Percentiles rank a stretch among this genome's conserved stretches.
Evolutionary conservation across 2,329 filamentous ascomycete genomes (phyloP).

Genomic region (Diaporthe ilicicola): DNA sequence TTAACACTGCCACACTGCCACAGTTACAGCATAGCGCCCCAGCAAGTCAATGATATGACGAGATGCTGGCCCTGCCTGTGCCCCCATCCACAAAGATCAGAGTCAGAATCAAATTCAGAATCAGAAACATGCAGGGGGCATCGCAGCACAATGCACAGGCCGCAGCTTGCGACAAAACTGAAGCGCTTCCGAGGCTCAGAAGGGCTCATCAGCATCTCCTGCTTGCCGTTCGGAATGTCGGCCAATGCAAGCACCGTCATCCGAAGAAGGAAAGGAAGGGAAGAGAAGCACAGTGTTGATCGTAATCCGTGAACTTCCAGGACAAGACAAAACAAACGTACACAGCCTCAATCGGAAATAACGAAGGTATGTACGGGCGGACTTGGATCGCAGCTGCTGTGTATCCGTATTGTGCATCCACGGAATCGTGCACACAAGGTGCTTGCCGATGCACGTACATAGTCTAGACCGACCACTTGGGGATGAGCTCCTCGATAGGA

Average conservation of each 20-base stretch:
- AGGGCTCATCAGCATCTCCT: constrained; percentile 8
- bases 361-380: not conserved
- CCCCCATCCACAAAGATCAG: not conserved
- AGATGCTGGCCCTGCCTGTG: not conserved
- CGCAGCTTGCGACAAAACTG: constrained; percentile 16
- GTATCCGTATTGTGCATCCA: not conserved
- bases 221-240: not conserved
- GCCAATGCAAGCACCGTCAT: not conserved
- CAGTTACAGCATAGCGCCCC: constrained; percentile 10
- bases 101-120: not conserved
- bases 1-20: constrained; percentile 5
- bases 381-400: constrained; percentile 16
- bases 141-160: not conserved
- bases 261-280: not conserved
- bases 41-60: not conserved
- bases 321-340: not conserved
- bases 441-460: not conserved
- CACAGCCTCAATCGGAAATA: constrained; percentile 23
- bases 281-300: constrained; percentile 5
- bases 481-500: not conserved
- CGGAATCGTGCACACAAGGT: not conserved
- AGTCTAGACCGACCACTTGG: not conserved
- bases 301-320: not conserved
- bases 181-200: constrained; percentile 11
- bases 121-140: constrained; percentile 18